Percentiles rank a stretch among this genome's conserved stretches.
phyloP scores from a whole-genome alignment of 2,329 filamentous ascomycete species.

The Ophiostoma novo-ulmi region DNA sequence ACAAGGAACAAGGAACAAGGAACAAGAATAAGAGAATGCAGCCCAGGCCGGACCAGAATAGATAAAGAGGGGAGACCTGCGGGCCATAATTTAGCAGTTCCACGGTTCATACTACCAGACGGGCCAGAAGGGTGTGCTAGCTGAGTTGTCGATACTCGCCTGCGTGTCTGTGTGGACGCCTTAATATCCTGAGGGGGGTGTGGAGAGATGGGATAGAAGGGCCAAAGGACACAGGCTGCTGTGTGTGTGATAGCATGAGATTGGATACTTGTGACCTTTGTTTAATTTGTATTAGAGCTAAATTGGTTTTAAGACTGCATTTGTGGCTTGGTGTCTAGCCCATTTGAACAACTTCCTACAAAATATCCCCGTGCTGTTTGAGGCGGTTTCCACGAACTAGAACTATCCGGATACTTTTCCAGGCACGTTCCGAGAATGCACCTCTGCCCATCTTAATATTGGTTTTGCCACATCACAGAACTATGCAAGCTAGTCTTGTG shows the following conservation, averaged over 20 bases:
- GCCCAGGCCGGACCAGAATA: not conserved
- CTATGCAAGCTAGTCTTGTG: not conserved
- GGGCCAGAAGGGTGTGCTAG: conserved; percentile 16
- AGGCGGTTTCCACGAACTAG: not conserved
- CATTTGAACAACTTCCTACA: not conserved
- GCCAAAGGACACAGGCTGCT: not conserved
- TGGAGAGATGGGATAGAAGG: conserved; percentile 10
- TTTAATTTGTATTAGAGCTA: too few relatives aligned
- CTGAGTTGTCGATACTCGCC: conserved; percentile 16
- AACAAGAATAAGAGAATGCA: not conserved
- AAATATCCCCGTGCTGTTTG: not conserved
- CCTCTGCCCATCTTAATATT: not conserved
- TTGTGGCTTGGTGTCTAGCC: not conserved
- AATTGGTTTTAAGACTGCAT: not conserved
- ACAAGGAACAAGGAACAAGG: not conserved
- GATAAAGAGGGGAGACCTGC: not conserved
- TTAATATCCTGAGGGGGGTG: conserved; percentile 21
- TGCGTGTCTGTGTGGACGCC: conserved; percentile 18
- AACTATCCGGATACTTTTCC: not conserved
- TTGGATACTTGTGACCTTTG: not conserved
- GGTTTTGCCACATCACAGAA: conserved; percentile 7
- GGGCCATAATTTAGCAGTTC: not conserved
- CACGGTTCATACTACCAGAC: not conserved
- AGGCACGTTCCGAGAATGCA: not conserved
- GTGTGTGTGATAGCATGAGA: not conserved